Conservation (phyloP, 2,329 filamentous ascomycete genomes). For the Arthrobotrys musiformis region DNA sequence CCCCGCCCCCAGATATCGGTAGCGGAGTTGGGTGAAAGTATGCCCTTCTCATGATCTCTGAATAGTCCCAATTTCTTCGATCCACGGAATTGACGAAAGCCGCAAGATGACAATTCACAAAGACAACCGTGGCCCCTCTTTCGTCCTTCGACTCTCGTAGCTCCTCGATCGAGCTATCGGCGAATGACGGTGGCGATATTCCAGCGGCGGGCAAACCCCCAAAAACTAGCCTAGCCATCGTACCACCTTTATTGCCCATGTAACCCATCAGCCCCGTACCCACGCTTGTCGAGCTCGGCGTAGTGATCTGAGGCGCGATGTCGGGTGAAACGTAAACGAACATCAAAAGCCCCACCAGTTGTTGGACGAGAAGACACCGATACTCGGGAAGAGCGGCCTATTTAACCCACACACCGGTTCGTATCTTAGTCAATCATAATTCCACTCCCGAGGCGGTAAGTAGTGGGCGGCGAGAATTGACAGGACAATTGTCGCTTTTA, state of each 20-base stretch:
- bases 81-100: slow-evolving; percentile 87
- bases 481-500: not conserved
- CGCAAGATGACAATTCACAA: slow-evolving; percentile 90
- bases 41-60: slow-evolving; percentile 79
- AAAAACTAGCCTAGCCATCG: slow-evolving; percentile 81
- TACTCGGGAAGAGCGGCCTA: slow-evolving; percentile 81
- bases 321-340: slow-evolving; percentile 85
- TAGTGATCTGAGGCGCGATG: slow-evolving; percentile 78
- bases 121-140: slow-evolving; percentile 72
- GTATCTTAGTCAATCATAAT: slow-evolving; percentile 27
- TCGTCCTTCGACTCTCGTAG: slow-evolving; percentile 71
- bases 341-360: slow-evolving; percentile 84
- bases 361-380: slow-evolving; percentile 78
- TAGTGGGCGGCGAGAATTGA: not conserved
- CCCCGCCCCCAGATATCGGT: slow-evolving; percentile 42
- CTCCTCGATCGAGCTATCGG: slow-evolving; percentile 12
- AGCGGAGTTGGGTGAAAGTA: slow-evolving; percentile 68
- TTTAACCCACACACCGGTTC: slow-evolving; percentile 29
- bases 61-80: slow-evolving; percentile 87
- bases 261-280: slow-evolving; percentile 92
- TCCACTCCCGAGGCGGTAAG: not conserved
- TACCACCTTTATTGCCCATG: slow-evolving; percentile 94
- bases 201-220: slow-evolving; percentile 64
- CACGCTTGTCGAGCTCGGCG: slow-evolving; percentile 82
- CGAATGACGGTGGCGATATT: slow-evolving; percentile 39